Conservation (phyloP, 2,329 filamentous ascomycete species). For the Venturia carpophila region DNA sequence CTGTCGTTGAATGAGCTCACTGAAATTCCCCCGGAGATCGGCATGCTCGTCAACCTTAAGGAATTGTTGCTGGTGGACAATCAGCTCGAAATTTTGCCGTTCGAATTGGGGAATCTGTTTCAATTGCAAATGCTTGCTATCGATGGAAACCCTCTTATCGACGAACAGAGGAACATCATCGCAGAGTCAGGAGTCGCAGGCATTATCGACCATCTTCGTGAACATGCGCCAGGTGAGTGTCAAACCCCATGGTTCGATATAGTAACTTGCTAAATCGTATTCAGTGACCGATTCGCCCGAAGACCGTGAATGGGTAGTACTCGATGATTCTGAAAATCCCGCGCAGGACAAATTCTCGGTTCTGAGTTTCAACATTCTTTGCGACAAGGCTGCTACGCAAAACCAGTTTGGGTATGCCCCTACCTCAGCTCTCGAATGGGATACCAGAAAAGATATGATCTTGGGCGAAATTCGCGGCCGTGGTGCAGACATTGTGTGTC, state of each 20-base stretch:
- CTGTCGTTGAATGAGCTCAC: slow-evolving; percentile 80
- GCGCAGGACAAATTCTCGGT: slow-evolving; percentile 65
- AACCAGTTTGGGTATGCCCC: slow-evolving; percentile 87
- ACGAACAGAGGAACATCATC: slow-evolving; percentile 69
- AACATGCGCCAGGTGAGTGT: slow-evolving; percentile 71
- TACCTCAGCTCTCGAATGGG: slow-evolving; percentile 73
- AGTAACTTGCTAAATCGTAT: slow-evolving; percentile 20
- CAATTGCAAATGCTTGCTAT: slow-evolving; percentile 83
- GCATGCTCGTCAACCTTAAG: slow-evolving; percentile 92
- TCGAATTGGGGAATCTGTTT: slow-evolving; percentile 81
- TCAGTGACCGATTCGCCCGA: slow-evolving; percentile 69
- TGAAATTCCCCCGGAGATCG: slow-evolving; percentile 79
- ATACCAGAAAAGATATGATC: slow-evolving; percentile 75
- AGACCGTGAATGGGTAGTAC: slow-evolving; percentile 68
- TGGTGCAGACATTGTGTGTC: slow-evolving; percentile 80
- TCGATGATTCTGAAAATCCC: slow-evolving; percentile 50
- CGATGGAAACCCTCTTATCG: slow-evolving; percentile 79
- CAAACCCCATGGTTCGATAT: background rate
- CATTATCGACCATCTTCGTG: slow-evolving; percentile 73
- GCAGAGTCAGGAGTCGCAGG: slow-evolving; percentile 82
- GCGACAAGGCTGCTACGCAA: slow-evolving; percentile 83
- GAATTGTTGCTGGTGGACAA: slow-evolving; percentile 87
- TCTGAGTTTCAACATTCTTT: slow-evolving; percentile 91
- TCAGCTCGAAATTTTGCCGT: slow-evolving; percentile 70
- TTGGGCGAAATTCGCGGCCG: slow-evolving; percentile 71